These are phyloP conservation scores for Fomes fomentarius DNA, from an alignment of 1,284 basidiomycete genomes.

Conservation along the genomic window DNA sequence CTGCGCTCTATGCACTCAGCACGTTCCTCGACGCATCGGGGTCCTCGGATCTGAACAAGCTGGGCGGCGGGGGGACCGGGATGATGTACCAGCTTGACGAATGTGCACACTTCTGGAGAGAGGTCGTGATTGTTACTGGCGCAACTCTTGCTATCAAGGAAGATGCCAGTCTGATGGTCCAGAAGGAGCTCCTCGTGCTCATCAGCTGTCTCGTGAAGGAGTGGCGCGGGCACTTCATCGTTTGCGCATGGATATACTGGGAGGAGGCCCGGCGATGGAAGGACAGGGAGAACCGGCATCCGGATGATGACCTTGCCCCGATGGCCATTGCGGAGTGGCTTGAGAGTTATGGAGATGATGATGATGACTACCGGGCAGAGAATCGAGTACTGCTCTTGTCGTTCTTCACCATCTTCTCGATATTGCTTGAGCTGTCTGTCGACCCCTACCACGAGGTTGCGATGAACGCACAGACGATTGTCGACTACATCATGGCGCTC, in stretches of 20 bases:
- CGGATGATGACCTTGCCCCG: conserved; percentile 70
- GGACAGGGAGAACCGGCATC: conserved; percentile 34
- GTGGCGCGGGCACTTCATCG: conserved; percentile 95
- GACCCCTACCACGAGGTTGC: conserved; percentile 95
- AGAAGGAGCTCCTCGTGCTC: conserved; percentile 92
- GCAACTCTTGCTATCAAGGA: conserved; percentile 84
- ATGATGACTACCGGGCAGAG: conserved; percentile 73
- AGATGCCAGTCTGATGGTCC: conserved; percentile 94
- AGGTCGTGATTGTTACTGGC: conserved; percentile 76
- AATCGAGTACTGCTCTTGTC: conserved; percentile 86
- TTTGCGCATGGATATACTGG: conserved; percentile 96
- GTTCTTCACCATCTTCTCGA: conserved; percentile 92
- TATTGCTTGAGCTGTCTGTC: conserved; percentile 88
- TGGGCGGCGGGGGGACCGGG: conserved; percentile 86
- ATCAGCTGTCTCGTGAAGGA: conserved; percentile 94
- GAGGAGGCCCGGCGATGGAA: conserved; percentile 77
- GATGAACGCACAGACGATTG: conserved; percentile 86
- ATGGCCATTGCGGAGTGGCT: conserved; percentile 82
- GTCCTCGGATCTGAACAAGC: conserved; percentile 63
- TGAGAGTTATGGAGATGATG: conserved; percentile 63
- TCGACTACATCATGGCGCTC: conserved; percentile 92
- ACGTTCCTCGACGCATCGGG: conserved; percentile 94
- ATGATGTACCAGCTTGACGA: conserved; percentile 84
- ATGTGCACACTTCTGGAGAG: conserved; percentile 78
- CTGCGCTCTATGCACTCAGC: conserved; percentile 90